These are phyloP conservation scores for Ceratobasidium sp. DNA, from an alignment of 1,284 basidiomycete genomes.

Conservation along the genomic window DNA sequence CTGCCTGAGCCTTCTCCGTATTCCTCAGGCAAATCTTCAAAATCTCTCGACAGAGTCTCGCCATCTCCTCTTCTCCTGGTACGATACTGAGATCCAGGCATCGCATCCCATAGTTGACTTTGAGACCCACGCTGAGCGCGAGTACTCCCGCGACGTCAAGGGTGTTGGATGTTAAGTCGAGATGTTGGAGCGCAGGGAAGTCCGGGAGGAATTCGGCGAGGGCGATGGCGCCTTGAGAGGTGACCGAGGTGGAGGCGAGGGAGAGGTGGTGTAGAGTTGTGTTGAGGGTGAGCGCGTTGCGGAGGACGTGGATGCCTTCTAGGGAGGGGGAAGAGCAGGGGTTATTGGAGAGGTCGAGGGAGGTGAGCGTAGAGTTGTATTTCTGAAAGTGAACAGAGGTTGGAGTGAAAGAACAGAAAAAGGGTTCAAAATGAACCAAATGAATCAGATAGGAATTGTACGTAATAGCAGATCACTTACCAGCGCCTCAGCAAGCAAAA, in stretches of 20 bases:
- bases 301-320: conserved; percentile 82
- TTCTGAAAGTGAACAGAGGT: conserved; percentile 66
- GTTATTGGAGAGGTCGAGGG: conserved; percentile 92
- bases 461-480: conserved; percentile 61
- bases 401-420: not conserved
- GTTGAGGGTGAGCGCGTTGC: conserved; percentile 94
- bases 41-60: conserved; percentile 85
- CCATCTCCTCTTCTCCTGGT: conserved; percentile 88
- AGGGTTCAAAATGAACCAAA: not conserved
- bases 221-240: conserved; percentile 90
- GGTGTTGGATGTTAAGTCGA: conserved; percentile 85
- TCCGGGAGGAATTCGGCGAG: conserved; percentile 97
- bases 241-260: conserved; percentile 85
- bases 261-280: conserved; percentile 93
- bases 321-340: conserved; percentile 90
- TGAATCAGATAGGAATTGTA: not conserved
- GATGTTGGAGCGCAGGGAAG: conserved; percentile 86
- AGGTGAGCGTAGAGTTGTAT: conserved; percentile 95
- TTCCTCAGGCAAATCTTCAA: conserved; percentile 89
- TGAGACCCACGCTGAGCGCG: conserved; percentile 88
- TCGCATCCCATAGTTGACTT: conserved; percentile 84
- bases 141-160: conserved; percentile 93
- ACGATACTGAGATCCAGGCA: conserved; percentile 96
- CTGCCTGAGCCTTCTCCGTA: conserved; percentile 76
- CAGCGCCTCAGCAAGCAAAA: conserved; percentile 88